These are phyloP conservation scores for Colletotrichum sp. DNA, from an alignment of 2,329 filamentous ascomycete genomes.

Conservation along the genomic window DNA sequence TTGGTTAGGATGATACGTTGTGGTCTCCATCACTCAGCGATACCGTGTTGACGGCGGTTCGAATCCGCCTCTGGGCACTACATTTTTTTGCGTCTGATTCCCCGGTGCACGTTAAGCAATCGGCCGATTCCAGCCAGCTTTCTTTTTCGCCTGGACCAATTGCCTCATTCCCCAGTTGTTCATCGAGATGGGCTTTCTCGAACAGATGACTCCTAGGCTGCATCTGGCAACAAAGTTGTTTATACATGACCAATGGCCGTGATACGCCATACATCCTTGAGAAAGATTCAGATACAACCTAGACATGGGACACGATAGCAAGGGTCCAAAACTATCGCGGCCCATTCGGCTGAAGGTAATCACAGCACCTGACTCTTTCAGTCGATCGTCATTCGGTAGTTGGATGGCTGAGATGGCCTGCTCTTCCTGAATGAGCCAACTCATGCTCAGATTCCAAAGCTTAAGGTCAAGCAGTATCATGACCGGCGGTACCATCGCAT, in stretches of 20 bases:
- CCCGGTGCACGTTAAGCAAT: not conserved
- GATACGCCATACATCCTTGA: not conserved
- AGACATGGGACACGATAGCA: not conserved
- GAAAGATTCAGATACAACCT: not conserved
- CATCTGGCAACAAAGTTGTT: not conserved
- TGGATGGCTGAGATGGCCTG: not conserved
- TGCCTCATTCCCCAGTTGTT: not conserved
- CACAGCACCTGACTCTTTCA: not conserved
- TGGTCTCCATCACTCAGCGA: slow-evolving; percentile 18
- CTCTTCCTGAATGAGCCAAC: not conserved
- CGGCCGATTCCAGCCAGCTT: not conserved
- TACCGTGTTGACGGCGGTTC: slow-evolving; percentile 24
- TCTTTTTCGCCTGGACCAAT: not conserved
- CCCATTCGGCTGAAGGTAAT: not conserved
- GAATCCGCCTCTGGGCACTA: slow-evolving; percentile 24
- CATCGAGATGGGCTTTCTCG: not conserved
- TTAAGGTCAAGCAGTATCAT: not conserved
- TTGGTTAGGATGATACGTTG: slow-evolving; percentile 26
- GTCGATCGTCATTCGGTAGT: slow-evolving; percentile 8
- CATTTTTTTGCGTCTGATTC: not conserved
- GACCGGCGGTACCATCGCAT: not conserved
- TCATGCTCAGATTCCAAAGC: not conserved
- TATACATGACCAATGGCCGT: not conserved
- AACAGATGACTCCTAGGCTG: not conserved
- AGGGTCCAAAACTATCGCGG: slow-evolving; percentile 7